Base-by-base conservation (phyloP, 2,329 filamentous ascomycete genomes). In the Colletotrichum sp. region DNA sequence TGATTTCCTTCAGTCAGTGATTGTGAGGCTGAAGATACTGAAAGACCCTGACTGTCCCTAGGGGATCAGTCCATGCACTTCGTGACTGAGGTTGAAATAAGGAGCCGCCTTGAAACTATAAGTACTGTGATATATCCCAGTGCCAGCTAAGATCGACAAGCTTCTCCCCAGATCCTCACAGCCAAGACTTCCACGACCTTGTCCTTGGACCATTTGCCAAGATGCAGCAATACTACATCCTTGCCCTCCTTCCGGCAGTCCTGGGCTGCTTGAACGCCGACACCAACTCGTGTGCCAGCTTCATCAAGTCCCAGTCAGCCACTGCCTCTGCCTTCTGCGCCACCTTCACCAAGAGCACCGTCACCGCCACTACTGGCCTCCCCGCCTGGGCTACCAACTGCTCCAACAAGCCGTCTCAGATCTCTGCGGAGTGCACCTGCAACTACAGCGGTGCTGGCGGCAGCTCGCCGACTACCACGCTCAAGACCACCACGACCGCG, bases 351-450 rank as follows among this genome's bases (percentile, higher is more conserved):
- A 77, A 79, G 74, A 78, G 75, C 63, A 80, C 78, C 16, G 79
- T 79, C 11, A 82, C 81, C 12, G 80, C 81, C 25, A 80, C 81
- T 15, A 79, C 83, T 2, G 79, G 75, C 30, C 78, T 81, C 15
- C 83, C 79, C 39, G 77, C 77, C 32, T 83, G 79, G 82, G 82
- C 83, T 29, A 79, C 79, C 8, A 80, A 80, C 64, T 83, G 83
- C 77, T 78, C 76, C 12, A 80, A 77, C 75, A 77, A 78, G 71
- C 79, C 80, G 25, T 83, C 81, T 69, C 77, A 78, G 57, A 77
- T 84, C 75, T 80, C 80, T 15, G 83, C 82, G 62, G 82, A 84
- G 55, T 84, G 83, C 61, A 79, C 79, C 25, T 87, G 78, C 59
- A 61, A 78, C 76, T 79, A 78, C 66, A 77, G 66, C 59, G 69